These are phyloP conservation scores for Pterocarpus macrocarpus DNA, from an alignment of 306 rosid genomes.

Conservation along the genomic window DNA sequence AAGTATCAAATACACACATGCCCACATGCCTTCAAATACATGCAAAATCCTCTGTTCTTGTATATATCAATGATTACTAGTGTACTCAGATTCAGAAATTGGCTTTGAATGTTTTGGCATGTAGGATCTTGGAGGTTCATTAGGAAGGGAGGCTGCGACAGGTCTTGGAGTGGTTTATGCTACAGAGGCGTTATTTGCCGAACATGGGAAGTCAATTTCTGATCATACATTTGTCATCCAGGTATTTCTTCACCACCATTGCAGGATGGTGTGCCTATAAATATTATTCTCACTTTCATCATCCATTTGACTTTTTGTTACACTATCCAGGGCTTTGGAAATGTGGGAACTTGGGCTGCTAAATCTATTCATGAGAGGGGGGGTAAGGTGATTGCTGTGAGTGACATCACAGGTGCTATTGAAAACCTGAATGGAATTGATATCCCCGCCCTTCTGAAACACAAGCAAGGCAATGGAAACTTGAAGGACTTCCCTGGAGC, in stretches of 20 bases:
- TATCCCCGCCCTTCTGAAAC: constrained; percentile 62
- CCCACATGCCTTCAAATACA: not conserved
- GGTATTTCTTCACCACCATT: constrained; percentile 48
- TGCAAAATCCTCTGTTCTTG: not conserved
- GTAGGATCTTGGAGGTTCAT: constrained; percentile 84
- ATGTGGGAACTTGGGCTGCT: constrained; percentile 84
- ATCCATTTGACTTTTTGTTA: constrained; percentile 8
- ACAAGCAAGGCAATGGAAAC: constrained; percentile 50
- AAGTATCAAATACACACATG: constrained; percentile 35
- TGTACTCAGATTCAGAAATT: not conserved
- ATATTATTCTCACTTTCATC: constrained; percentile 12
- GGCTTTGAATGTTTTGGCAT: constrained; percentile 8
- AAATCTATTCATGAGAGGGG: constrained; percentile 70
- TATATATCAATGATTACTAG: constrained; percentile 1
- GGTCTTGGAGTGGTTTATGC: constrained; percentile 75
- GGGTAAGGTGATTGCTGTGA: constrained; percentile 73
- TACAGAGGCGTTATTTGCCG: constrained; percentile 73
- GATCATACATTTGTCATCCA: constrained; percentile 68
- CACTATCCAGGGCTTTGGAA: constrained; percentile 70
- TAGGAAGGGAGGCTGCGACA: constrained; percentile 82
- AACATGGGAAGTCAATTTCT: constrained; percentile 66
- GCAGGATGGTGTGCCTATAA: constrained; percentile 6
- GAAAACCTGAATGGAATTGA: constrained; percentile 69
- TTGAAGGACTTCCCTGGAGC: constrained; percentile 66
- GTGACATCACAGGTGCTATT: constrained; percentile 80